Conservation (phyloP, 2,329 filamentous ascomycete species). For the Fusarium beomiforme region DNA sequence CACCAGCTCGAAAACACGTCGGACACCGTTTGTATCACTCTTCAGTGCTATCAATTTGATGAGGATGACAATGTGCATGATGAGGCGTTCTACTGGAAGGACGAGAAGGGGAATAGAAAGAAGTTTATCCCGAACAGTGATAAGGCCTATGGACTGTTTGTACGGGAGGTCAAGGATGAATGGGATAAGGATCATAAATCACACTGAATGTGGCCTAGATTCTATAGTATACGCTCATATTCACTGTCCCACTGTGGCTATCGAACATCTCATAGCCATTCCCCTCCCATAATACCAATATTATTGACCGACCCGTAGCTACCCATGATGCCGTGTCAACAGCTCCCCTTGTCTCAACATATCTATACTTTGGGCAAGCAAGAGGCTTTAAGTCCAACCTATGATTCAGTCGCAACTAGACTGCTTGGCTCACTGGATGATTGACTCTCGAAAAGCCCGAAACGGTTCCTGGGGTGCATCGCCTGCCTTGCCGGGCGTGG, state of each 20-base stretch:
- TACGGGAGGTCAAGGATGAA: not conserved
- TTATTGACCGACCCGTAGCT: no score
- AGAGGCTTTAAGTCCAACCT: no score
- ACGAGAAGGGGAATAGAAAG: fast-evolving
- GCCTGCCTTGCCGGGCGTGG: not conserved
- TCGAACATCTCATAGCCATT: no score
- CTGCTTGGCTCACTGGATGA: not conserved
- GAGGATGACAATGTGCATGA: not conserved
- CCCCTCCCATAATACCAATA: no score
- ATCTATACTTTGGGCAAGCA: no score
- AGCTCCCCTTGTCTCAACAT: no score
- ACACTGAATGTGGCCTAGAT: not conserved
- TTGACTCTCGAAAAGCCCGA: not conserved
- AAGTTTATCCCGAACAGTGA: not conserved
- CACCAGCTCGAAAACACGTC: not conserved
- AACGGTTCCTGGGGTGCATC: not conserved
- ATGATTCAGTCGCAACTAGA: no score
- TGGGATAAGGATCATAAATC: not conserved
- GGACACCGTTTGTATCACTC: not conserved
- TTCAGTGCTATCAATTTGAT: not conserved
- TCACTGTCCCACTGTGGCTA: no score
- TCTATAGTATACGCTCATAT: no score
- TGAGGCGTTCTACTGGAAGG: not conserved
- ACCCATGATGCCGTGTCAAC: no score
- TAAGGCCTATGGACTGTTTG: not conserved